These are phyloP conservation scores for Canavalia ensiformis DNA, from an alignment of 306 rosid species.

Conservation along the genomic window DNA sequence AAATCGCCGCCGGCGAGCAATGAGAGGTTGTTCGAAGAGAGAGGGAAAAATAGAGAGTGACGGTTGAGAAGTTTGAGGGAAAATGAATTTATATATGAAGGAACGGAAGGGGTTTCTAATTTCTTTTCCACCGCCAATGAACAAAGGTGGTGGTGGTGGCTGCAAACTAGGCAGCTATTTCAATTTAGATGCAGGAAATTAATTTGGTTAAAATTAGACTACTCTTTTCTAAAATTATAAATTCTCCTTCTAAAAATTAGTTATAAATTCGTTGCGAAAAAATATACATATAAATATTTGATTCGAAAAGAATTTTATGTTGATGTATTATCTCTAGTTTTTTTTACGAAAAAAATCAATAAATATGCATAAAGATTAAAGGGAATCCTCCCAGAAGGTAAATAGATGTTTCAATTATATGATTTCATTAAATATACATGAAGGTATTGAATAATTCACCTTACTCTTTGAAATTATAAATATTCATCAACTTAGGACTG, in stretches of 20 bases:
- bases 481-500: too few relatives aligned
- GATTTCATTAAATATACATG: too few relatives aligned
- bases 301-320: too few relatives aligned
- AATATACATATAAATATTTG: too few relatives aligned
- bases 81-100: conserved; percentile 25
- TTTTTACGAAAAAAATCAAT: too few relatives aligned
- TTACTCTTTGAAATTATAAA: too few relatives aligned
- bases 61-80: conserved; percentile 45
- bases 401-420: too few relatives aligned
- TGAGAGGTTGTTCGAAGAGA: not conserved
- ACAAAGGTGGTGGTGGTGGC: conserved; percentile 30
- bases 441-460: too few relatives aligned
- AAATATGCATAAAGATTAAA: too few relatives aligned
- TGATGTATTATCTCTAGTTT: too few relatives aligned
- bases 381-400: too few relatives aligned
- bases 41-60: not conserved
- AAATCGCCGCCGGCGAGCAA: conserved; percentile 36
- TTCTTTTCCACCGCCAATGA: conserved; percentile 43
- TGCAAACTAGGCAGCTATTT: conserved; percentile 1
- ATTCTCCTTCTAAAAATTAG: not conserved
- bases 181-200: not conserved
- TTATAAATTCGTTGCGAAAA: not conserved
- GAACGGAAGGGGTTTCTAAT: conserved; percentile 9
- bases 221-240: conserved; percentile 23
- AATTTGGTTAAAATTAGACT: conserved; percentile 33